Evolutionary conservation across 208 protist genomes (phyloP).

Genomic region (Leishmania amazonensis): DNA sequence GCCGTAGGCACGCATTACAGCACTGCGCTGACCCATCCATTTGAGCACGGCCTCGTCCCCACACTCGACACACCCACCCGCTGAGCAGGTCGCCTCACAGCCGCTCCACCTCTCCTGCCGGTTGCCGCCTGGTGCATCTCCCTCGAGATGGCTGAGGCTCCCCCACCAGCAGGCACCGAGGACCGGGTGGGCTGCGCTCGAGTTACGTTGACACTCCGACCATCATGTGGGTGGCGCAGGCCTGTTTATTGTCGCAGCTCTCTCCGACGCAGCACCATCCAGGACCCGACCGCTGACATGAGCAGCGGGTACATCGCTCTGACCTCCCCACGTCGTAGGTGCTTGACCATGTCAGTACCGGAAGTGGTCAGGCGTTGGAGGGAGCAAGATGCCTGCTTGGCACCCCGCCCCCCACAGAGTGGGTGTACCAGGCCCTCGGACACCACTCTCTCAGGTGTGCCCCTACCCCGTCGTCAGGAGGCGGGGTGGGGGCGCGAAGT

Average conservation of each 20-base stretch:
- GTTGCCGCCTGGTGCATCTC: background rate
- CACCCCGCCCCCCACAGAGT: background rate
- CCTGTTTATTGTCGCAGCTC: background rate
- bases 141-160: too few species aligned
- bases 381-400: background rate
- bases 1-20: background rate
- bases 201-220: background rate
- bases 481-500: background rate
- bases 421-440: background rate
- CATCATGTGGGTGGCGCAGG: background rate
- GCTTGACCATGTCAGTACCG: background rate
- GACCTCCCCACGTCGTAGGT: background rate
- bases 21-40: background rate
- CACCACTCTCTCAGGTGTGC: background rate
- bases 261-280: background rate
- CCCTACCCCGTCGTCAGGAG: background rate
- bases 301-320: background rate
- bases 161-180: background rate
- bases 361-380: background rate
- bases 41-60: background rate
- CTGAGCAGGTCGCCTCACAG: background rate
- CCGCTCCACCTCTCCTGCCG: background rate
- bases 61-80: background rate
- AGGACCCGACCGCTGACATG: background rate
- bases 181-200: background rate